Percentiles rank a stretch among this genome's conserved stretches.
Conservation (phyloP, 208 protist genomes). For the Borovskyia barvae region DNA sequence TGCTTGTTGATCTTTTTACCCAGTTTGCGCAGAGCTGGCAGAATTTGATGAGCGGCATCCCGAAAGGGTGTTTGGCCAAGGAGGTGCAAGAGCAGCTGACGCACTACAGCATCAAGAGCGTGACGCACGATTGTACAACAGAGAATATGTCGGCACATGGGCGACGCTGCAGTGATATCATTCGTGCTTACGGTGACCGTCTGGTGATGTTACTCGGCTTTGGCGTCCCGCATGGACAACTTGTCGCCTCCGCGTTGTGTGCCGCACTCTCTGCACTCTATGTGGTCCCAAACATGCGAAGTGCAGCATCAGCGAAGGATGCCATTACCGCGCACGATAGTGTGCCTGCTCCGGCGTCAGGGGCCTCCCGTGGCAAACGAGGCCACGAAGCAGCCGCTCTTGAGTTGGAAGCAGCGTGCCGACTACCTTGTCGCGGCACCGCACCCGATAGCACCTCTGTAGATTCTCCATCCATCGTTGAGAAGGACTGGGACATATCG, state of each 20-base stretch:
- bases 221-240: constrained; percentile 39
- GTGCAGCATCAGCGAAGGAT: not conserved
- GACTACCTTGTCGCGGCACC: constrained; percentile 2
- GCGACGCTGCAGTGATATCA: constrained; percentile 10
- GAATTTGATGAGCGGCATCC: constrained; percentile 5
- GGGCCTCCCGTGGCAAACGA: constrained; percentile 3
- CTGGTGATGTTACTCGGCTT: constrained; percentile 45
- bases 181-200: constrained; percentile 23
- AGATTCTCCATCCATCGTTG: not conserved
- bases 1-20: constrained; percentile 18
- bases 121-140: not conserved
- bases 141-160: constrained; percentile 5
- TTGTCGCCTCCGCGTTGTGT: constrained; percentile 48
- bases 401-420: constrained; percentile 10
- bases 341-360: not conserved
- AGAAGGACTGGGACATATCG: not conserved
- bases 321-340: not conserved
- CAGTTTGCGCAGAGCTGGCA: constrained; percentile 25
- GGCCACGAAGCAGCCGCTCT: constrained; percentile 21
- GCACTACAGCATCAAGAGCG: constrained; percentile 9
- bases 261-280: constrained; percentile 45
- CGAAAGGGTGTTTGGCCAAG: constrained; percentile 4
- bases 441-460: not conserved
- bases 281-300: constrained; percentile 37
- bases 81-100: constrained; percentile 3